These are phyloP conservation scores for Claviceps digitariae DNA, from an alignment of 2,329 filamentous ascomycete genomes.

Conservation along the genomic window DNA sequence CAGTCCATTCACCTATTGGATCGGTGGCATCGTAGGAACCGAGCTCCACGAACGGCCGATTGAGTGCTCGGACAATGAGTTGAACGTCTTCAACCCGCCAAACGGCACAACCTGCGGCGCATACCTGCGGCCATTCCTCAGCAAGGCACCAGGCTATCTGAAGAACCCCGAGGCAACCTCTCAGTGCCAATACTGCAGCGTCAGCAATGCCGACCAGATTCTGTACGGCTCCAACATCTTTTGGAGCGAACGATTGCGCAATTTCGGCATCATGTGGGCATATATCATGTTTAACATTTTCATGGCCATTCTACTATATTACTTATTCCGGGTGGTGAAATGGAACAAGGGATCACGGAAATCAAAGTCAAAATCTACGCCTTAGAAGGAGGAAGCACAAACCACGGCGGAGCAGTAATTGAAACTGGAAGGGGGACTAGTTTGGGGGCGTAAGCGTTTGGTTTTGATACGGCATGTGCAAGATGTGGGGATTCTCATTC, in stretches of 20 bases:
- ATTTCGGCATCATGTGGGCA: constrained; percentile 57
- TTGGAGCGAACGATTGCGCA: constrained; percentile 48
- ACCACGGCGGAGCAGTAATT: not conserved
- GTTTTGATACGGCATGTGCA: not conserved
- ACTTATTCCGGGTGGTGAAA: constrained; percentile 40
- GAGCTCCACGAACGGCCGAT: constrained; percentile 44
- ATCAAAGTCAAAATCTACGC: not conserved
- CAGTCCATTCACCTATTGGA: constrained; percentile 55
- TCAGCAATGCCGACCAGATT: constrained; percentile 48
- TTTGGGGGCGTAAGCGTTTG: not conserved
- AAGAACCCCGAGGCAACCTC: constrained; percentile 42
- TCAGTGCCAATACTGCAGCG: constrained; percentile 54
- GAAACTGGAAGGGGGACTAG: not conserved
- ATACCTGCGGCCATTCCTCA: constrained; percentile 48
- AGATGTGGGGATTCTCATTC: not conserved
- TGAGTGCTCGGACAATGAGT: constrained; percentile 40
- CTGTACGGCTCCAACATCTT: constrained; percentile 31
- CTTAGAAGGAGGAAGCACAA: not conserved
- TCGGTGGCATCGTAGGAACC: constrained; percentile 53
- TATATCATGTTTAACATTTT: constrained; percentile 52
- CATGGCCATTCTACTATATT: constrained; percentile 48
- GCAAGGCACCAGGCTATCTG: constrained; percentile 39
- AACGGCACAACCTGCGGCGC: constrained; percentile 45
- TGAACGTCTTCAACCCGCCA: constrained; percentile 51
- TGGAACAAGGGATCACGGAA: constrained; percentile 11